A percentile compares a stretch with the other conserved stretches of the same genome.
Conservation (phyloP, 2,329 filamentous ascomycete genomes). For the Lachnellula subtilissima region DNA sequence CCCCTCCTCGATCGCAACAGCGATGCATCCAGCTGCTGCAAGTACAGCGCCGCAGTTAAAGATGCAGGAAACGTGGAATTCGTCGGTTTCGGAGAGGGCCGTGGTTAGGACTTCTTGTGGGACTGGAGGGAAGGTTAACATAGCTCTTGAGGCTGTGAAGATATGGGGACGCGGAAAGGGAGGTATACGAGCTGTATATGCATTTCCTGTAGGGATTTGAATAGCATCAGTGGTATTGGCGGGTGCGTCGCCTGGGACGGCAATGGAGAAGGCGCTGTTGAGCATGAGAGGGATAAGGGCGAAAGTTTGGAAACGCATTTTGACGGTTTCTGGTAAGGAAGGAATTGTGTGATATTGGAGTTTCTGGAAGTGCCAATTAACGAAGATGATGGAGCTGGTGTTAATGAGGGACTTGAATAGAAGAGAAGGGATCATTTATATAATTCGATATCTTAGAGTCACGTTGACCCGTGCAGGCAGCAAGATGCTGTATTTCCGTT, state of each 20-base stretch:
- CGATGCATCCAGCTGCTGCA: neutral
- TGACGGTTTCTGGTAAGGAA: neutral
- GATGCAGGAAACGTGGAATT: neutral
- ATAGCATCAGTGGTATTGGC: neutral
- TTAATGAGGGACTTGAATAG: neutral
- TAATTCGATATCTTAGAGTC: neutral
- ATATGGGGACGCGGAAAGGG: neutral
- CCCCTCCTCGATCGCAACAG: neutral
- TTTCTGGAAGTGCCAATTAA: neutral
- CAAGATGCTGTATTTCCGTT: no score
- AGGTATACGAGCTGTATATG: neutral
- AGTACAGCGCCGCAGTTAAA: neutral
- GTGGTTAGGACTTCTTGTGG: neutral
- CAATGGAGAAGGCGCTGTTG: neutral
- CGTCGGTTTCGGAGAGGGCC: neutral
- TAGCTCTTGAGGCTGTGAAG: no score
- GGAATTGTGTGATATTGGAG: neutral
- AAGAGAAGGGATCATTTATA: neutral
- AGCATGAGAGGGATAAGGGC: neutral
- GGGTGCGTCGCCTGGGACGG: neutral
- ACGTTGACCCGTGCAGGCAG: neutral
- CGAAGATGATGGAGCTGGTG: neutral
- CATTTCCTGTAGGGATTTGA: neutral
- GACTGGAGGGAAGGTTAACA: neutral
- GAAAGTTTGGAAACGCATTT: neutral